Evolutionary conservation across 1,139 yeast species (phyloP).

Genomic region (Lodderomyces jiufengensis): DNA sequence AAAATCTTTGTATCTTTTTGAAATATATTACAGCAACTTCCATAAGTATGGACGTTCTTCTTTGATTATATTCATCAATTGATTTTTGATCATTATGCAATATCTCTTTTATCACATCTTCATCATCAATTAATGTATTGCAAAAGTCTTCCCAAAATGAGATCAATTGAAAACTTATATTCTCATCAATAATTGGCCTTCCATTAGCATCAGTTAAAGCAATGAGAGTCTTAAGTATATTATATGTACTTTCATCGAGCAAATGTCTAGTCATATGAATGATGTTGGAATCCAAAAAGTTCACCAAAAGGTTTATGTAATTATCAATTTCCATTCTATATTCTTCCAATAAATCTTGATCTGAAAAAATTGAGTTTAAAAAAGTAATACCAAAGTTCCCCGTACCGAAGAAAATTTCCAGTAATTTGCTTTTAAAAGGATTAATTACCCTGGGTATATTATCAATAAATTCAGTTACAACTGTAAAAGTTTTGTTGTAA

Average conservation of each 20-base stretch:
- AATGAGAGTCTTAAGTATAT: constrained; percentile 48
- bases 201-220: constrained; percentile 60
- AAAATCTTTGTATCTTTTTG: constrained; percentile 47
- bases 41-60: constrained; percentile 37
- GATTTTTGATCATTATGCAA: constrained; percentile 21
- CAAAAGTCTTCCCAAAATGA: constrained; percentile 80
- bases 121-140: constrained; percentile 58
- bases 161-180: constrained; percentile 60
- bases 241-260: constrained; percentile 32
- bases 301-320: constrained; percentile 49
- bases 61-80: constrained; percentile 19
- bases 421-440: constrained; percentile 19
- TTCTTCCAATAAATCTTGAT: constrained; percentile 24
- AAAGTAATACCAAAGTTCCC: constrained; percentile 38
- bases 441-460: constrained; percentile 40
- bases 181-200: constrained; percentile 63
- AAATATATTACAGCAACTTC: constrained; percentile 57
- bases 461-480: constrained; percentile 45
- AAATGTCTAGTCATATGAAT: constrained; percentile 46
- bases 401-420: constrained; percentile 33
- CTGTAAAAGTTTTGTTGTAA: constrained; percentile 29
- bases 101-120: constrained; percentile 35
- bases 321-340: constrained; percentile 44
- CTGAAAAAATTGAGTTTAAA: constrained; percentile 20
- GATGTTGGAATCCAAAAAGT: constrained; percentile 52